Evolutionary conservation across 768 basidiomycete genomes (phyloP), one percentile per base, ranked within the genome.

Genomic region (Collybiopsis confluens): DNA sequence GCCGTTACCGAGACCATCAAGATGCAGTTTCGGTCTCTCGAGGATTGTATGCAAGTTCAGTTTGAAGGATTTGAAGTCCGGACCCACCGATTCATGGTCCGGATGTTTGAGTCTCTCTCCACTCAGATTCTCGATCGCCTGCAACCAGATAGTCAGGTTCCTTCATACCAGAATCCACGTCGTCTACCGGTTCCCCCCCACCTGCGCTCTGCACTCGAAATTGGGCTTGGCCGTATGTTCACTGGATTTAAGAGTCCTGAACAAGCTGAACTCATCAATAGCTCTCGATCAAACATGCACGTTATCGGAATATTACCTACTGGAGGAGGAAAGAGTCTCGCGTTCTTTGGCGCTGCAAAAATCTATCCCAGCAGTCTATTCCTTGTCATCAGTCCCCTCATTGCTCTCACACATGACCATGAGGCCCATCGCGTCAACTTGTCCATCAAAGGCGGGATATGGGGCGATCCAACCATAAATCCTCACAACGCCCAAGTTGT

Each of bases 251-350:
- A 5, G 4, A 6, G 28, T 49, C 10, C 47, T 7, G 26, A 49
- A 30, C 47, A 49, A 30, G 47, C 47, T 6, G 47, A 49, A 20
- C 47, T 49, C 27, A 20, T 49, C 4, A 49, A 49, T 20, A 45
- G 45, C 24, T 9, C 26, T 4, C 4, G 26, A 9, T 20, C 18
- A 8, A 9, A 4, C n/a, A 9, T 20, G 4, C 47, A 49, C 24
- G 20, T 49, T 6, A 6, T 49, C 21, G 27, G 18, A 20, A 30
- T 49, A 33, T 6, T 28, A 24, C 4, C 28, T 23, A 8, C 53
- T 23, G 5, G 43, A 18, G 4, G 18, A n/a, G 2, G 16, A 16
- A 28, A 20, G 33, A 38, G 30, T 23, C 13, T n/a, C 15, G 15
- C 16, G 44, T 45, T 33, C 35, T 54, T 27, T 13, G 35, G 6